Percentiles rank a stretch among this genome's conserved stretches.
These are phyloP conservation scores for Rhodosorus marinus DNA, from an alignment of 23 red algal genomes.

Conservation along the genomic window DNA sequence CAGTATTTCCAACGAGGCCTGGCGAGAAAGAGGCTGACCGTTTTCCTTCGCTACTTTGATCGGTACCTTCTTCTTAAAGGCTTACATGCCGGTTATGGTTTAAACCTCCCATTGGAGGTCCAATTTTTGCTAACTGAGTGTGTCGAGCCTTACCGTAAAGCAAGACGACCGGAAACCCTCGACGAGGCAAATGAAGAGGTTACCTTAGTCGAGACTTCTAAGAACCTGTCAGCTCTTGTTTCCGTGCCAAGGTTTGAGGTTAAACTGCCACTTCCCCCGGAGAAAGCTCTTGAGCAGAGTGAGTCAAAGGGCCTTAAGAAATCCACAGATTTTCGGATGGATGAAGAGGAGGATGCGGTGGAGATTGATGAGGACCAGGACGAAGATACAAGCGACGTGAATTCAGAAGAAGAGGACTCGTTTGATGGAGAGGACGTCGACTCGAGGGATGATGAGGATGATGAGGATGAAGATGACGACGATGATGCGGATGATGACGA, in stretches of 20 bases:
- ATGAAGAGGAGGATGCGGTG: neutral
- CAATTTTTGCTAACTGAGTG: too few species aligned
- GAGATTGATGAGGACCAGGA: neutral
- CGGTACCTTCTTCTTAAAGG: too few species aligned
- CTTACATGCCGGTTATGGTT: too few species aligned
- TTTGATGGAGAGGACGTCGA: neutral
- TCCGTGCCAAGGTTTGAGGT: too few species aligned
- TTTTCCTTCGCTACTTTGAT: neutral
- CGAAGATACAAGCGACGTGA: neutral
- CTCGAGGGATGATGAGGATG: neutral
- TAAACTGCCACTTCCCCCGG: too few species aligned
- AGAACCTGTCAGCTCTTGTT: too few species aligned
- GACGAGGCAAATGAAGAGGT: neutral
- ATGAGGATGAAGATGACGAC: conserved; percentile 2
- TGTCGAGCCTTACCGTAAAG: too few species aligned
- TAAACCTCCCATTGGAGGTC: too few species aligned
- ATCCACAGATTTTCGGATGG: neutral
- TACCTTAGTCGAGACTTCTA: too few species aligned
- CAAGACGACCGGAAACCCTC: too few species aligned
- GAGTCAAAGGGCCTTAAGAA: neutral
- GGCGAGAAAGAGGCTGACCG: neutral
- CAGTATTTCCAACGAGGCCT: neutral
- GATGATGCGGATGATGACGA: conserved; percentile 1
- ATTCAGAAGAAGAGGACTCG: neutral
- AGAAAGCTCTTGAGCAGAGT: too few species aligned